These are phyloP conservation scores for Penicillium hesseltinei DNA, from an alignment of 2,329 filamentous ascomycete genomes.

Conservation along the genomic window DNA sequence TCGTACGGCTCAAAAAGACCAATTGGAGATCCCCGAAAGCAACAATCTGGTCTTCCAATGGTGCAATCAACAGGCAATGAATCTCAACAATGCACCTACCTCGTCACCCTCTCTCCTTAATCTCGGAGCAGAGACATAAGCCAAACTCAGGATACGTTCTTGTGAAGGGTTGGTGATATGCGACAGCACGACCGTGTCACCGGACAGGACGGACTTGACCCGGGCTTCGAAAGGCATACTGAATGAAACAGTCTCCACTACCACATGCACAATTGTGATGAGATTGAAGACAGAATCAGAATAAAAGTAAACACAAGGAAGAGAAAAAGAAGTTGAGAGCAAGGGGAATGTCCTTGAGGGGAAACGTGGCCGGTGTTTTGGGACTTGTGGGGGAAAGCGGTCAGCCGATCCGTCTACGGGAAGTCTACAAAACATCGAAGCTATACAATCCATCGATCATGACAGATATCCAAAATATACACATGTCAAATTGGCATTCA, in stretches of 20 bases:
- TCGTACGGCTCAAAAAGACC: background rate
- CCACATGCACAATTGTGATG: constrained; percentile 11
- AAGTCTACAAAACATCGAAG: background rate
- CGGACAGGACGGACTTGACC: constrained; percentile 92
- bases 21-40: background rate
- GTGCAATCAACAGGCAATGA: background rate
- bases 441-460: background rate
- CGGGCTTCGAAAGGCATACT: constrained; percentile 56
- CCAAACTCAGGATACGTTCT: constrained; percentile 85
- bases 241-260: constrained; percentile 15
- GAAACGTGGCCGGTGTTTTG: constrained; percentile 34
- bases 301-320: constrained; percentile 10
- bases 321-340: constrained; percentile 15
- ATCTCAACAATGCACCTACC: constrained; percentile 40
- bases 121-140: constrained; percentile 86
- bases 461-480: background rate
- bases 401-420: constrained; percentile 18
- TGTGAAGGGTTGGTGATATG: constrained; percentile 76
- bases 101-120: constrained; percentile 87
- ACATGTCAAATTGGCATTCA: constrained; percentile 17
- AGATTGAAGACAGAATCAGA: constrained; percentile 11
- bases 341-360: constrained; percentile 22
- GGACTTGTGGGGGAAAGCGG: constrained; percentile 31
- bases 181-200: constrained; percentile 83
- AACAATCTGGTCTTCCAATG: background rate